Percentiles rank a stretch among this genome's conserved stretches.
Evolutionary conservation across 2,329 filamentous ascomycete genomes (phyloP).

Genomic region (Diaporthe amygdali): DNA sequence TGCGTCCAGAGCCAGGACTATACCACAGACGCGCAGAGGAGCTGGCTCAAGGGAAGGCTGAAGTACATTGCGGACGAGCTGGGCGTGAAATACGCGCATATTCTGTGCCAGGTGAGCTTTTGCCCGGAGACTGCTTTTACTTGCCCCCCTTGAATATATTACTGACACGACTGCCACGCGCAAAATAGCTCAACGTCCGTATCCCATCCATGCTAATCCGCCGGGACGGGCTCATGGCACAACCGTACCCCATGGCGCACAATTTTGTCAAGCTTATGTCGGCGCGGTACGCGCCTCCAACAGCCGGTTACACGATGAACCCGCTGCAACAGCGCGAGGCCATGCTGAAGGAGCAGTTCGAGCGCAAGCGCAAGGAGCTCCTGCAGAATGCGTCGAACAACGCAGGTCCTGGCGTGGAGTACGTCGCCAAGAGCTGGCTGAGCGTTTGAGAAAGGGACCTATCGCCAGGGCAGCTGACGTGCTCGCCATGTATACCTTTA

Average conservation of each 20-base stretch:
- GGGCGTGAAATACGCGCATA: conserved; percentile 63
- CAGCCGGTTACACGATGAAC: conserved; percentile 43
- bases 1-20: conserved; percentile 62
- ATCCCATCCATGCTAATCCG: conserved; percentile 68
- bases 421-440: conserved; percentile 45
- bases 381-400: conserved; percentile 45
- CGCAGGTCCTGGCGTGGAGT: conserved; percentile 42
- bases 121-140: not conserved
- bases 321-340: conserved; percentile 55
- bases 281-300: conserved; percentile 40
- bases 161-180: not conserved
- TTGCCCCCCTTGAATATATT: not conserved
- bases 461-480: not conserved
- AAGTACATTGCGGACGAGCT: conserved; percentile 59
- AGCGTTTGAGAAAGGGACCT: conserved; percentile 29
- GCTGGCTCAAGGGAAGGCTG: conserved; percentile 60
- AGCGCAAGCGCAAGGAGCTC: conserved; percentile 48
- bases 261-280: conserved; percentile 53
- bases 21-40: conserved; percentile 61
- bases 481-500: not conserved
- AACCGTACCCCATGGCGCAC: conserved; percentile 45
- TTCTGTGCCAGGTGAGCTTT: conserved; percentile 52
- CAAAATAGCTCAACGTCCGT: conserved; percentile 58
- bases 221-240: conserved; percentile 54
- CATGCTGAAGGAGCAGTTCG: conserved; percentile 50